These are phyloP conservation scores for Cicer pinnatifidum DNA, from an alignment of 306 rosid species.

Conservation along the genomic window DNA sequence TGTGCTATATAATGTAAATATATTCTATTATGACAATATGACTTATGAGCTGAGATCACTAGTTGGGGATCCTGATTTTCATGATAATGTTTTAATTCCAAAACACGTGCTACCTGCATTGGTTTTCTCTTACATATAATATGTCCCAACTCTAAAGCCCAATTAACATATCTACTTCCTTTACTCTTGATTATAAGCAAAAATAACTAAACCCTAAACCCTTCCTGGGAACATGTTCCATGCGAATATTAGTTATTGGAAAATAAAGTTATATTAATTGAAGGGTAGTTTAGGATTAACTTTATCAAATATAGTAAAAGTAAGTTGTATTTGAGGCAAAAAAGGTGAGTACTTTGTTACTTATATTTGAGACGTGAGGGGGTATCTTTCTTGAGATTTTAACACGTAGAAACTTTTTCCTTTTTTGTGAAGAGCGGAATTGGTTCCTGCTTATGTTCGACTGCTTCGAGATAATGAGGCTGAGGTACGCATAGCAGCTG, in stretches of 20 bases:
- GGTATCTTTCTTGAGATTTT: constrained; percentile 33
- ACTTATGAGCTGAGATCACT: constrained; percentile 31
- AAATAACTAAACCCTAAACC: too few relatives aligned
- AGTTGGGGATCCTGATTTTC: constrained; percentile 15
- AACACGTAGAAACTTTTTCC: constrained; percentile 35
- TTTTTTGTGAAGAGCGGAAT: constrained; percentile 63
- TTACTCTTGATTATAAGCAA: too few relatives aligned
- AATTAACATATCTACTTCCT: not conserved
- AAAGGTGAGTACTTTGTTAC: too few relatives aligned
- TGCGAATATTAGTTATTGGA: too few relatives aligned
- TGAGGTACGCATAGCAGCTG: constrained; percentile 99
- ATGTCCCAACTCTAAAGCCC: constrained; percentile 15
- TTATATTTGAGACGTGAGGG: too few relatives aligned
- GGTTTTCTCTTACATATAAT: constrained; percentile 19
- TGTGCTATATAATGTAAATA: constrained; percentile 13
- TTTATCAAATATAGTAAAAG: too few relatives aligned
- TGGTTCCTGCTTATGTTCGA: constrained; percentile 97
- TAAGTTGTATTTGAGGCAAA: too few relatives aligned
- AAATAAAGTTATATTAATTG: too few relatives aligned
- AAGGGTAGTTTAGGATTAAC: too few relatives aligned
- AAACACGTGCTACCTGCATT: constrained; percentile 23
- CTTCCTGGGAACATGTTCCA: too few relatives aligned
- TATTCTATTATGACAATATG: constrained; percentile 27
- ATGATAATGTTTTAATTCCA: constrained; percentile 16
- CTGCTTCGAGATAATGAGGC: constrained; percentile 97